Evolutionary conservation across 805 yeast species (phyloP), one percentile per base, ranked within the genome.

Genomic region (Candida caryicola): DNA sequence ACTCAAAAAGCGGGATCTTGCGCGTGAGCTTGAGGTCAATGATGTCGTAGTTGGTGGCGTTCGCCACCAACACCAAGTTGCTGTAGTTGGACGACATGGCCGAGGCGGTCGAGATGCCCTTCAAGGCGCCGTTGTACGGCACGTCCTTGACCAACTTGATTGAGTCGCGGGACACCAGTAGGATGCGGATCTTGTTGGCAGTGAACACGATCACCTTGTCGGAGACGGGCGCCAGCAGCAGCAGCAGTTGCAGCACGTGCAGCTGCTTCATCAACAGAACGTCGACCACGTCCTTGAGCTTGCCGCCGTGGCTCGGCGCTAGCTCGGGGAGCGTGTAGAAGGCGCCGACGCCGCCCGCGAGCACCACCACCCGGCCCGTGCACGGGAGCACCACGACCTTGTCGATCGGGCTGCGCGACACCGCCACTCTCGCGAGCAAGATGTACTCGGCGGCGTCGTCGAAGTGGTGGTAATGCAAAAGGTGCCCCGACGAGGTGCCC

Each of bases 391-490:
- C 41, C 4, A 66, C 35, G 23, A 67, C 47, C 42, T 58, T 57
- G 6, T 29, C 29, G 5, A 67, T 46, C 2, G 55, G 43, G 4
- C 34, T 39, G 8, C 34, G 15, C 10, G 49, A 39, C 6, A 53
- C 43, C 17, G 45, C 42, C n/a, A 55, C 31, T 35, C 52, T 51
- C 16, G 59, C 47, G 8, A 64, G 59, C 14, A 58, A 44, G 26
- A 64, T 58, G 43, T 57, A 67, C 16, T 52, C 60, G 18, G 59
- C 54, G 14, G 64, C 65, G 47, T 67, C 73, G 29, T 66, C 71
- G 36, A 69, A 67, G 9, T 56, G 52, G 43, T 64, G 63, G 39
- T 59, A 62, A 43, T 69, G 73, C 17, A 64, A 55, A n/a, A 69
- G 41, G 13, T 52, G 56, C 7, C 73, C 71, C 2, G 17, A 17